Conservation (phyloP, 345 rosid genomes). For the Populus simonii region DNA sequence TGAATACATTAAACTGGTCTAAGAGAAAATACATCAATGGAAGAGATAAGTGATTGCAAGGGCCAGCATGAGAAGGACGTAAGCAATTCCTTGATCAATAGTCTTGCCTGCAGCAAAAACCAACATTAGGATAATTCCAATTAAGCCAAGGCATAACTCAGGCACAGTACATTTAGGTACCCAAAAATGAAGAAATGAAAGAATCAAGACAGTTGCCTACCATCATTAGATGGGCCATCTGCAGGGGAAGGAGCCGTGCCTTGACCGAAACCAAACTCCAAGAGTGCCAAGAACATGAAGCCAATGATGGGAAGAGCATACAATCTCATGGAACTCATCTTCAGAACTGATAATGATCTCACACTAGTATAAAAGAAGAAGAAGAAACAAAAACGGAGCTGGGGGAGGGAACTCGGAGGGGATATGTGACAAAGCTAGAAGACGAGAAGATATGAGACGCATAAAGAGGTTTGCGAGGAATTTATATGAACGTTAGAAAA, state of each 20-base stretch:
- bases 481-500: no score
- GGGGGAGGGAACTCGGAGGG: neutral
- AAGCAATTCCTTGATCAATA: conserved; percentile 50
- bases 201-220: conserved; percentile 12
- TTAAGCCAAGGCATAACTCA: neutral
- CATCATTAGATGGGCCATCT: conserved; percentile 35
- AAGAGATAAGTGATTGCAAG: conserved; percentile 38
- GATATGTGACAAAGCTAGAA: neutral
- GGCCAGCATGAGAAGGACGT: conserved; percentile 31
- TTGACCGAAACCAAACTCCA: conserved; percentile 41
- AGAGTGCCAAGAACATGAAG: conserved; percentile 33
- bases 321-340: conserved; percentile 26
- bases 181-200: neutral
- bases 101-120: conserved; percentile 23
- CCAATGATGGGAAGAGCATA: conserved; percentile 23
- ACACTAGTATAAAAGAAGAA: neutral
- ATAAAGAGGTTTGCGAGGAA: no score
- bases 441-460: no score
- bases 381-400: neutral
- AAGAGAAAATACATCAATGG: conserved; percentile 21
- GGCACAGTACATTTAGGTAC: neutral
- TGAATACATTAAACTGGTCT: no score
- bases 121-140: neutral
- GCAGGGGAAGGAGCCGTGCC: conserved; percentile 39
- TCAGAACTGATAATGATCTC: neutral